These are phyloP conservation scores for Xylariales sp. DNA, from an alignment of 2,329 filamentous ascomycete species.

Conservation along the genomic window DNA sequence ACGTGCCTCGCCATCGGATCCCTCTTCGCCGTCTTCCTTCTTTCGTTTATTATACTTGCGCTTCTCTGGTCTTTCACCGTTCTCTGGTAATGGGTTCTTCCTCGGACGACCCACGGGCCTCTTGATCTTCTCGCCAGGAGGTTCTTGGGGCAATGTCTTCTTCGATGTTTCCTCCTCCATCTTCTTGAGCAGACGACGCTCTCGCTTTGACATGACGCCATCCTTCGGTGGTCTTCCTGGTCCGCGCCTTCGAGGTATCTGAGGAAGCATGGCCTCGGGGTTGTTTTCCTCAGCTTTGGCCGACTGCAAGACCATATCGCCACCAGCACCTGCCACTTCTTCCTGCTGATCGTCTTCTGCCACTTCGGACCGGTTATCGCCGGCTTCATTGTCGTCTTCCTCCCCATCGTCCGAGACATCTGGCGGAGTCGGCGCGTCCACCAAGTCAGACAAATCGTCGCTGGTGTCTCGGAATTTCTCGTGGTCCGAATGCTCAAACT, in stretches of 20 bases:
- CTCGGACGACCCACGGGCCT: slow-evolving; percentile 61
- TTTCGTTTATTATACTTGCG: slow-evolving; percentile 63
- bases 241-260: slow-evolving; percentile 63
- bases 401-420: slow-evolving; percentile 28
- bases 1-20: slow-evolving; percentile 51
- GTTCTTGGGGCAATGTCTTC: slow-evolving; percentile 44
- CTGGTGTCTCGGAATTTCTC: slow-evolving; percentile 54
- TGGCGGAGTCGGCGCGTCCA: slow-evolving; percentile 36
- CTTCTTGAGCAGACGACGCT: slow-evolving; percentile 61
- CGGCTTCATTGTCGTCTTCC: slow-evolving; percentile 28
- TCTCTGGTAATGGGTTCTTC: slow-evolving; percentile 58
- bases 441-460: slow-evolving; percentile 44
- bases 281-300: slow-evolving; percentile 5
- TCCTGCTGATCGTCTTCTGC: slow-evolving; percentile 13
- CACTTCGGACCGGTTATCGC: slow-evolving; percentile 12
- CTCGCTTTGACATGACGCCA: slow-evolving; percentile 76
- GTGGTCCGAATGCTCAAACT: slow-evolving; percentile 61
- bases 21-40: slow-evolving; percentile 52
- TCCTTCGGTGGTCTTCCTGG: slow-evolving; percentile 80
- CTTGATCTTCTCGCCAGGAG: slow-evolving; percentile 49
- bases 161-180: slow-evolving; percentile 41
- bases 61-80: slow-evolving; percentile 55
- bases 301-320: slow-evolving; percentile 8
- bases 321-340: slow-evolving; percentile 8
- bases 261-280: slow-evolving; percentile 31